Percentiles rank a stretch among this genome's conserved stretches.
Evolutionary conservation across 2,329 filamentous ascomycete species (phyloP).

Genomic region (Didymella glomerata): DNA sequence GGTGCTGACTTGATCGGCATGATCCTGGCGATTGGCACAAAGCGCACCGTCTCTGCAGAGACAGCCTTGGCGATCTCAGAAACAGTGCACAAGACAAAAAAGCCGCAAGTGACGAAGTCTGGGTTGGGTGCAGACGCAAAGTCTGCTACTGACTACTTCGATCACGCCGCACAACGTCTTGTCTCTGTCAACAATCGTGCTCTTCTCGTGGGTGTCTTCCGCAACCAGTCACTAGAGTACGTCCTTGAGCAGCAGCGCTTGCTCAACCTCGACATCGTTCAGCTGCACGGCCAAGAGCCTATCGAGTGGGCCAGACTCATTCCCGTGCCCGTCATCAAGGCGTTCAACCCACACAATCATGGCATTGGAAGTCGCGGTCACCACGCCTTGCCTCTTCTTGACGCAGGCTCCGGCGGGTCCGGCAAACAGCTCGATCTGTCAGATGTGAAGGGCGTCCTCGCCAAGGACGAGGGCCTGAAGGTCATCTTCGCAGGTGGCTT

Average conservation of each 20-base stretch:
- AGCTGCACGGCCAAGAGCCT: conserved; percentile 91
- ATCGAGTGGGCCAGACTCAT: conserved; percentile 90
- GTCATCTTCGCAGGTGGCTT: conserved; percentile 88
- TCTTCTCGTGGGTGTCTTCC: conserved; percentile 91
- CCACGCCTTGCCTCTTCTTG: conserved; percentile 83
- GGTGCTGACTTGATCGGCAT: conserved; percentile 94
- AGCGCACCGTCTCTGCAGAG: conserved; percentile 80
- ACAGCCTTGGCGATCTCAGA: conserved; percentile 82
- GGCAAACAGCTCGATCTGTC: conserved; percentile 79
- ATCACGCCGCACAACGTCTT: conserved; percentile 58
- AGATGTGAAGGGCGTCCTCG: conserved; percentile 72
- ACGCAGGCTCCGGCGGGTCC: conserved; percentile 83
- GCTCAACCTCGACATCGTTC: conserved; percentile 84
- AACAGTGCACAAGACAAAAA: conserved; percentile 69
- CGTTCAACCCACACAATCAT: conserved; percentile 79
- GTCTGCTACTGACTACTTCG: conserved; percentile 74
- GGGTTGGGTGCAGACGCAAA: conserved; percentile 37
- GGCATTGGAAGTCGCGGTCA: conserved; percentile 78
- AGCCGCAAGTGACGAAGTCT: conserved; percentile 36
- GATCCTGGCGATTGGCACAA: conserved; percentile 83
- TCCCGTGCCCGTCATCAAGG: conserved; percentile 88
- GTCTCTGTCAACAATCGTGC: conserved; percentile 67
- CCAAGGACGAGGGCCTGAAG: conserved; percentile 72
- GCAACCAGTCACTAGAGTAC: conserved; percentile 85
- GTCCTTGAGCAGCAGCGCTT: conserved; percentile 79